Percentiles rank a stretch among this genome's conserved stretches.
phyloP scores from a whole-genome alignment of 345 rosid species.

The Pistacia atlantica region DNA sequence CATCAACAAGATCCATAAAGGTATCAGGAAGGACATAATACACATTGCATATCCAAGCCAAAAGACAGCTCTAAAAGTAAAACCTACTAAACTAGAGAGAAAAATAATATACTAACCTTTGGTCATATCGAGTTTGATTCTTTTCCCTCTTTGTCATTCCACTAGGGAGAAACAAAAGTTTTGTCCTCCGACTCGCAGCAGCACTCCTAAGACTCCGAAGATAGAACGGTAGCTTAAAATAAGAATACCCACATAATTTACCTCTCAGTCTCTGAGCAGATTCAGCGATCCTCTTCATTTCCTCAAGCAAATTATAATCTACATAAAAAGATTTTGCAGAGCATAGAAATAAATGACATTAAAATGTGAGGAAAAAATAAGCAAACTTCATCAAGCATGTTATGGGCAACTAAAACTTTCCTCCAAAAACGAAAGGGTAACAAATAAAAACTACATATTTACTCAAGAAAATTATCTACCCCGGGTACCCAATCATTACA shows the following conservation, averaged over 20 bases:
- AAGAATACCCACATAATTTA: constrained; percentile 40
- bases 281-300: constrained; percentile 76
- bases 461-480: neutral
- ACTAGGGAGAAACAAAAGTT: constrained; percentile 55
- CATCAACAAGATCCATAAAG: neutral
- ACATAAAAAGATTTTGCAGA: neutral
- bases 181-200: constrained; percentile 63
- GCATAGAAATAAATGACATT: neutral
- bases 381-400: neutral
- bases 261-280: constrained; percentile 64
- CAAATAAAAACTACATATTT: neutral
- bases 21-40: neutral
- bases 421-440: neutral
- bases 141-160: constrained; percentile 79
- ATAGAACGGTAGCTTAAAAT: constrained; percentile 33
- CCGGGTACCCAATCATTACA: too few species aligned
- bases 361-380: neutral
- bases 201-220: constrained; percentile 50
- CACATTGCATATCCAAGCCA: neutral
- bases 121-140: constrained; percentile 56
- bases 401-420: neutral
- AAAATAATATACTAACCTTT: constrained; percentile 31
- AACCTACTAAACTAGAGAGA: neutral
- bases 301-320: constrained; percentile 90
- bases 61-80: neutral